These are phyloP conservation scores for Gypsophila paniculata DNA, from an alignment of 179 eudicot species.

Conservation along the genomic window DNA sequence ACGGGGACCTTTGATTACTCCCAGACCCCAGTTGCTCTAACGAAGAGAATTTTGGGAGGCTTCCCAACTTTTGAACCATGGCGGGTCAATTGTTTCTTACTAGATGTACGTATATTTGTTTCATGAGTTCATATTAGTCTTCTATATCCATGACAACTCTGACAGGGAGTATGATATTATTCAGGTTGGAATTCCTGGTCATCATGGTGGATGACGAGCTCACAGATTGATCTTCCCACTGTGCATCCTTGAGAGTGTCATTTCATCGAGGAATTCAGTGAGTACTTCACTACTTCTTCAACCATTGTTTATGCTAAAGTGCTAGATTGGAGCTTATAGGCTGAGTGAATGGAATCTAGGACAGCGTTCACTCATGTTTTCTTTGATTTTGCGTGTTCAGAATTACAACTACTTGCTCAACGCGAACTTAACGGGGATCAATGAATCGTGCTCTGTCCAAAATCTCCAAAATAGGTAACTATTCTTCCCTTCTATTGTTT, in stretches of 20 bases:
- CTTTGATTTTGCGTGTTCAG: conserved; percentile 16
- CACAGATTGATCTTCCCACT: not conserved
- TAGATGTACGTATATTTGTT: not conserved
- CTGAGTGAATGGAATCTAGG: too few species aligned
- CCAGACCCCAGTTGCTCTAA: not conserved
- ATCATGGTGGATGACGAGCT: not conserved
- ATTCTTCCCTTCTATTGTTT: not conserved
- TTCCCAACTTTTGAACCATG: not conserved
- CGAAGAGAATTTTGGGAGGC: not conserved
- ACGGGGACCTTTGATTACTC: too few species aligned
- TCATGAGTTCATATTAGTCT: not conserved
- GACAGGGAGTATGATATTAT: not conserved
- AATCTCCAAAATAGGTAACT: not conserved
- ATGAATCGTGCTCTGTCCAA: conserved; percentile 4
- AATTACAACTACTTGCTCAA: not conserved
- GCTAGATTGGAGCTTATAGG: not conserved
- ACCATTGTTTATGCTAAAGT: not conserved
- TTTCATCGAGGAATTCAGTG: not conserved
- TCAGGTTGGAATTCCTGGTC: not conserved
- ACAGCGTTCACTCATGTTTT: not conserved
- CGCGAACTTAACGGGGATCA: not conserved
- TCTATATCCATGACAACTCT: not conserved
- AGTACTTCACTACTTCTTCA: conserved; percentile 5
- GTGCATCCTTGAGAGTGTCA: conserved; percentile 1
- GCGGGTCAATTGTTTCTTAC: not conserved